Evolutionary conservation across 2,329 filamentous ascomycete genomes (phyloP).

Genomic region (Cladosporium oxysporum): DNA sequence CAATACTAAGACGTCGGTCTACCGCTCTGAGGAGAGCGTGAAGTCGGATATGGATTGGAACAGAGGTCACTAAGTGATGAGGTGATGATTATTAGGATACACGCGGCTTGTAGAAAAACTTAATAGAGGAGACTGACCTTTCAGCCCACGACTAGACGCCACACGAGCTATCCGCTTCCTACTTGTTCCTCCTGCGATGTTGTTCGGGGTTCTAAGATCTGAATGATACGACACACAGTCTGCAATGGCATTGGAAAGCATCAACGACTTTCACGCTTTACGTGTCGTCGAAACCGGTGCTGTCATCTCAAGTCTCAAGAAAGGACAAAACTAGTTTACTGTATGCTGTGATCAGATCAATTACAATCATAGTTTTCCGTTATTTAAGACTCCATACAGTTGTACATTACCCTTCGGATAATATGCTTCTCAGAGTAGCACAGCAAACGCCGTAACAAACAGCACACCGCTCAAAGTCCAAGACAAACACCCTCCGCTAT

Average conservation of each 20-base stretch:
- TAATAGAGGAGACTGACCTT: not conserved
- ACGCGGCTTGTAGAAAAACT: not conserved
- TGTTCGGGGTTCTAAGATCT: not conserved
- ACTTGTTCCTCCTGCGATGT: not conserved
- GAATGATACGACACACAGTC: not conserved
- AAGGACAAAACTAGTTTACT: not conserved
- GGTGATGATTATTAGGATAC: not conserved
- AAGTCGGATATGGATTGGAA: not conserved
- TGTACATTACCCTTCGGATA: not conserved
- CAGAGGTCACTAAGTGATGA: not conserved
- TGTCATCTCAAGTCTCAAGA: no score
- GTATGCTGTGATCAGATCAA: not conserved
- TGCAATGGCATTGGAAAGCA: not conserved
- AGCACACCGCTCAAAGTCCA: not conserved
- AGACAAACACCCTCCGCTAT: no score
- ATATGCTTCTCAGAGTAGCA: not conserved
- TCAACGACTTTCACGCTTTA: not conserved
- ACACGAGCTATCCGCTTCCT: not conserved
- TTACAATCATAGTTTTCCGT: fast-evolving
- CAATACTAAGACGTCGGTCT: slow-evolving; percentile 13
- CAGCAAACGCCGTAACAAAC: not conserved
- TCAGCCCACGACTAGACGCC: not conserved
- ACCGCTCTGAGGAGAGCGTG: slow-evolving; percentile 12
- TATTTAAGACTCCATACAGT: not conserved
- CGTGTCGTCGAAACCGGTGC: not conserved